Conservation (phyloP, 148 eudicot species). For the Nepenthes mirabilis region DNA sequence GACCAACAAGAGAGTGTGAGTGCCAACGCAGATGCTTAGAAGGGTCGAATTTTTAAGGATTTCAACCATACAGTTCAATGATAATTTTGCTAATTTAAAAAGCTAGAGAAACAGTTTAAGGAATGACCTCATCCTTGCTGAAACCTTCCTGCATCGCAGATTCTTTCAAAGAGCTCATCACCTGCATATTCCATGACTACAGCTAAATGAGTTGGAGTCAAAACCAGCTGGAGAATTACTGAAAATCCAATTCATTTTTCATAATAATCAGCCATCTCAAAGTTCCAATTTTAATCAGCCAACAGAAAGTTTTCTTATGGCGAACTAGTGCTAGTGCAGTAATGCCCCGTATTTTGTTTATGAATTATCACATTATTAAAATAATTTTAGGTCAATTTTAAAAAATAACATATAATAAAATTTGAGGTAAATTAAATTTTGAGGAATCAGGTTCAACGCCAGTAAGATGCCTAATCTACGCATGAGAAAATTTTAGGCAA, state of each 20-base stretch:
- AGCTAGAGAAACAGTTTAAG: background rate
- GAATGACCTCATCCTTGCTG: constrained; percentile 71
- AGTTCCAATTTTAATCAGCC: background rate
- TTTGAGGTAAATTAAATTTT: too few species aligned
- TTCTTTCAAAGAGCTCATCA: constrained; percentile 74
- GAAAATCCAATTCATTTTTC: background rate
- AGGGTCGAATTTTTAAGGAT: background rate
- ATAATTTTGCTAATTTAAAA: background rate
- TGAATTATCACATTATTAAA: too few species aligned
- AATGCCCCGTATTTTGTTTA: too few species aligned
- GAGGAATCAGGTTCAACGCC: too few species aligned
- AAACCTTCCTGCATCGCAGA: constrained; percentile 47
- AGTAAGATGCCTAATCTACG: too few species aligned
- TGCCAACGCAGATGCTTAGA: too few species aligned
- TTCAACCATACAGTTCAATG: background rate
- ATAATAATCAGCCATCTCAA: background rate
- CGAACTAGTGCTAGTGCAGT: too few species aligned
- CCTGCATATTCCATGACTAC: constrained; percentile 95
- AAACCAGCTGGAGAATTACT: constrained; percentile 28
- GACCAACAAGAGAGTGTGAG: background rate
- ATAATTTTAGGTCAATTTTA: too few species aligned
- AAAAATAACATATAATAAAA: too few species aligned
- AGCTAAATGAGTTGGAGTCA: constrained; percentile 83
- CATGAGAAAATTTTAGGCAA: too few species aligned
- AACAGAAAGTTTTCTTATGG: too few species aligned